Percentiles rank a stretch among this genome's conserved stretches.
These are phyloP conservation scores for Rhododendron ferrugineum DNA, from an alignment of 148 eudicot genomes.

Conservation along the genomic window DNA sequence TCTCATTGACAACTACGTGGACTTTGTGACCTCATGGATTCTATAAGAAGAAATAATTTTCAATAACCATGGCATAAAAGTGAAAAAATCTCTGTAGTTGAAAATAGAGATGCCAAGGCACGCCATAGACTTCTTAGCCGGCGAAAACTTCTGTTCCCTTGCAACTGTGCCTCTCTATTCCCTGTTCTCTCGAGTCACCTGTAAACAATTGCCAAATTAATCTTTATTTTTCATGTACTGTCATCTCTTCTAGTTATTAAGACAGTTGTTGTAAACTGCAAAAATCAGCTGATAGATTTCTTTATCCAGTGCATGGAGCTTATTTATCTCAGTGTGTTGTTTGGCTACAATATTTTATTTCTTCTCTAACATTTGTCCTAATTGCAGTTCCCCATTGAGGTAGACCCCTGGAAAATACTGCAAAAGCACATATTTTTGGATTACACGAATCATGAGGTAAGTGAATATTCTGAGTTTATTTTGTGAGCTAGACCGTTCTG, in stretches of 20 bases:
- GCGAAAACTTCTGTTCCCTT: background rate
- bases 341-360: background rate
- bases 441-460: constrained; percentile 78
- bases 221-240: background rate
- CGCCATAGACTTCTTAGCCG: background rate
- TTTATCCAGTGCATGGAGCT: background rate
- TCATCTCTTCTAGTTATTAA: background rate
- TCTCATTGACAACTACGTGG: background rate
- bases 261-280: background rate
- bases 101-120: background rate
- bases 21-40: too few species aligned
- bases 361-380: background rate
- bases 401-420: constrained; percentile 84
- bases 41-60: background rate
- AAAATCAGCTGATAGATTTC: background rate
- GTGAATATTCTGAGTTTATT: constrained; percentile 6
- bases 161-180: background rate
- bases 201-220: background rate
- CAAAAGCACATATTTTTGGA: constrained; percentile 75
- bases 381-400: constrained; percentile 88
- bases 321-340: background rate
- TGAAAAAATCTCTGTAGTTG: background rate
- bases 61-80: background rate
- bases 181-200: background rate
- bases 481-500: background rate